A percentile compares a stretch with the other conserved stretches of the same genome.
These are phyloP conservation scores for Davidsoniella neocaledoniae DNA, from an alignment of 2,329 filamentous ascomycete genomes.

Conservation along the genomic window DNA sequence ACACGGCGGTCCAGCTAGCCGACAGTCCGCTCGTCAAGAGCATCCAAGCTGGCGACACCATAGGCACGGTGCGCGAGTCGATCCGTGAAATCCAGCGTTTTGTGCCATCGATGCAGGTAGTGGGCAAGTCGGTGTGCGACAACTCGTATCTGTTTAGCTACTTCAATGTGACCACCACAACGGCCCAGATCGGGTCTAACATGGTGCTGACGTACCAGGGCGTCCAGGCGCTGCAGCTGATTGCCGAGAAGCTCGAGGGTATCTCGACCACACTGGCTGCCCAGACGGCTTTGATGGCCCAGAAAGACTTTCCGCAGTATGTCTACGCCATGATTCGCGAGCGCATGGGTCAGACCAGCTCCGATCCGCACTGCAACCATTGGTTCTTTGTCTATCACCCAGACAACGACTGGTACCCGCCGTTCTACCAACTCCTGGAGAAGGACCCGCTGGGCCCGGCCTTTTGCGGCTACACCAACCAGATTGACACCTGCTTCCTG, in stretches of 20 bases:
- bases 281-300: conserved; percentile 22
- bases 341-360: conserved; percentile 19
- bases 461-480: conserved; percentile 25
- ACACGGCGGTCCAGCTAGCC: conserved; percentile 10
- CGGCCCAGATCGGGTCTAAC: conserved; percentile 21
- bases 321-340: conserved; percentile 23
- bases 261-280: conserved; percentile 20
- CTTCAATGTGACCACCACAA: conserved; percentile 19
- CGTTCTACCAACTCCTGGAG: conserved; percentile 23
- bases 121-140: conserved; percentile 21
- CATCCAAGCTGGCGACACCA: conserved; percentile 12
- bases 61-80: conserved; percentile 11
- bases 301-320: conserved; percentile 22
- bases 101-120: conserved; percentile 21
- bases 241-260: conserved; percentile 21
- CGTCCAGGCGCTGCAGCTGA: conserved; percentile 21
- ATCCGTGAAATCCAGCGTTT: conserved; percentile 14
- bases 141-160: conserved; percentile 18
- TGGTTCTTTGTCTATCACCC: conserved; percentile 26
- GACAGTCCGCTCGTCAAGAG: conserved; percentile 11
- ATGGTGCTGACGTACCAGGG: conserved; percentile 22
- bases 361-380: conserved; percentile 19
- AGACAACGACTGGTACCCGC: conserved; percentile 26
- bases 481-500: conserved; percentile 24
- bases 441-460: conserved; percentile 19